Conservation (phyloP, 768 basidiomycete genomes). For the Phylloporus sp. region DNA sequence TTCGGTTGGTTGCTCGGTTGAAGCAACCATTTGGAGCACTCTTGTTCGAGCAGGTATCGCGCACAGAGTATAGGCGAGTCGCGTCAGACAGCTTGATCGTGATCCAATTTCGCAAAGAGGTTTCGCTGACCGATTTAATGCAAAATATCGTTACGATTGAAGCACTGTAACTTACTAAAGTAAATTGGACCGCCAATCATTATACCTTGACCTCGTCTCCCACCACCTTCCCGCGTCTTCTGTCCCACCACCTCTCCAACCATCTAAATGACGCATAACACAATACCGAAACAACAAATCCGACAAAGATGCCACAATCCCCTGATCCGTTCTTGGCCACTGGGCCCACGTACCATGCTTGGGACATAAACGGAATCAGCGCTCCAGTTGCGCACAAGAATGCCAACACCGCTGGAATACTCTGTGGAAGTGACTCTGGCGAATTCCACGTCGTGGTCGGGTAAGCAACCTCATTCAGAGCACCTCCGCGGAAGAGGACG, state of each 20-base stretch:
- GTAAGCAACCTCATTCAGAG: constrained; percentile 34
- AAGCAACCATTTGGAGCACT: no score
- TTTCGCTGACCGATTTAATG: no score
- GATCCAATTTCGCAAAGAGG: no score
- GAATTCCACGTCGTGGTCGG: constrained; percentile 36
- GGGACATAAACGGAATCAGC: constrained; percentile 47
- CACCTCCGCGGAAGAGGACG: constrained; percentile 37
- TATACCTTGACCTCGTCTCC: constrained; percentile 3
- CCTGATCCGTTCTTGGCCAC: constrained; percentile 43
- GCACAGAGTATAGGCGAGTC: no score
- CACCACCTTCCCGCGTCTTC: neutral
- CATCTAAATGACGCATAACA: constrained; percentile 31
- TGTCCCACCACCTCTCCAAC: constrained; percentile 24
- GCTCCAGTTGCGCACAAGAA: constrained; percentile 38
- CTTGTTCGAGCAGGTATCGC: no score
- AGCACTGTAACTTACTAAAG: no score
- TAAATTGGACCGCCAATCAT: no score
- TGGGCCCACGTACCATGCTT: constrained; percentile 50
- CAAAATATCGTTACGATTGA: no score
- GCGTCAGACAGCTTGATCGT: no score
- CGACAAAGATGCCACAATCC: constrained; percentile 46
- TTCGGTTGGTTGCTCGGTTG: no score
- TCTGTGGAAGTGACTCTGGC: constrained; percentile 36
- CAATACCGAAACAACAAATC: constrained; percentile 33
- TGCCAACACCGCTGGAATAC: constrained; percentile 39